These are phyloP conservation scores for Mucor circinelloides DNA, from an alignment of 371 early-diverging fungal genomes.

Conservation along the genomic window DNA sequence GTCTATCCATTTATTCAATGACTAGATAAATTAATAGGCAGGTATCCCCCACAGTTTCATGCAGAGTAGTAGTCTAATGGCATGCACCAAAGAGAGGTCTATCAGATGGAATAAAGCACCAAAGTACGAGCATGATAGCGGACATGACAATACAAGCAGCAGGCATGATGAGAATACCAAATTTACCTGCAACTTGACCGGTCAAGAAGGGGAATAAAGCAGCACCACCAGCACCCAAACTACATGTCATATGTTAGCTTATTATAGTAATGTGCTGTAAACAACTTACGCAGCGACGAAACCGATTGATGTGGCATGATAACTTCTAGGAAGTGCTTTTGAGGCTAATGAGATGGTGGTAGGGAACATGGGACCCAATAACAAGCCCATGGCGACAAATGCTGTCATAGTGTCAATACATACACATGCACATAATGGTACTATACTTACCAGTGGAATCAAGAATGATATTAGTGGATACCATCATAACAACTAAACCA, in stretches of 20 bases:
- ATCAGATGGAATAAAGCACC: constrained; percentile 36
- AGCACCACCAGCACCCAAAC: constrained; percentile 41
- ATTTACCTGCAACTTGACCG: constrained; percentile 33
- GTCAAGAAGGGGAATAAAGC: constrained; percentile 41
- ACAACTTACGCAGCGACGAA: constrained; percentile 35
- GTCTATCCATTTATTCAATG: neutral
- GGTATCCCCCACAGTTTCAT: too few species aligned
- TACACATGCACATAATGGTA: neutral
- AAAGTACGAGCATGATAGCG: constrained; percentile 25
- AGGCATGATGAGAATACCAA: constrained; percentile 35
- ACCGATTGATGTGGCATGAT: constrained; percentile 39
- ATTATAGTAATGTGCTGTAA: too few species aligned
- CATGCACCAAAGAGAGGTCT: constrained; percentile 27
- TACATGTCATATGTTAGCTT: neutral
- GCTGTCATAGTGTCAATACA: neutral
- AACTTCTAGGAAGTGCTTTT: constrained; percentile 31
- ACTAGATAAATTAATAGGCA: neutral
- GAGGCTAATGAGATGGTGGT: constrained; percentile 38
- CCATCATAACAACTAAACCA: constrained; percentile 14
- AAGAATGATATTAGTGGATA: constrained; percentile 13
- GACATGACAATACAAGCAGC: constrained; percentile 26
- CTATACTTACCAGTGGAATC: constrained; percentile 22
- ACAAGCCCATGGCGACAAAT: constrained; percentile 26
- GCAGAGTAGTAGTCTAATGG: neutral
- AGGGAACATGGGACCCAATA: constrained; percentile 43